phyloP scores from a whole-genome alignment of 148 eudicot genomes.

The Fagopyrum tataricum region DNA sequence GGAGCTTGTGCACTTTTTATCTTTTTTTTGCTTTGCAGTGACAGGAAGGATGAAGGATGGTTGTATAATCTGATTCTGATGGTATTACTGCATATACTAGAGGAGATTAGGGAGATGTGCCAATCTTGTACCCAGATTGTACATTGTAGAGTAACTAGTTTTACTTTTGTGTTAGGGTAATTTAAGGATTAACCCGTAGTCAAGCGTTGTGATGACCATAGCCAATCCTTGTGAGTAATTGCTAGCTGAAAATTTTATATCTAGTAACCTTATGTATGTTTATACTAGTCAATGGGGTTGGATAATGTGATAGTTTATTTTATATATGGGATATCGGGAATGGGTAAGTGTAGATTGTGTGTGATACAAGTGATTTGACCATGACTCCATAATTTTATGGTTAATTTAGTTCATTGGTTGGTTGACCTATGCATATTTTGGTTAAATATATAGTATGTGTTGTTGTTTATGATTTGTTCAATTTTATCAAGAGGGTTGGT shows the following conservation, averaged over 20 bases:
- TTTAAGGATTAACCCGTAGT: conserved; percentile 3
- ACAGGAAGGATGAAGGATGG: conserved; percentile 4
- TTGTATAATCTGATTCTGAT: conserved; percentile 3
- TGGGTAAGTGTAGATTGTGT: not conserved
- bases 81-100: not conserved
- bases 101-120: not conserved
- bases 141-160: not conserved
- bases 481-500: no score
- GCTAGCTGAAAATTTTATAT: not conserved
- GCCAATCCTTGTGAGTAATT: not conserved
- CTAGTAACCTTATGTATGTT: not conserved
- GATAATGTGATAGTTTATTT: no score
- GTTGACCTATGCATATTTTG: no score
- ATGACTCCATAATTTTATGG: no score
- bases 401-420: no score
- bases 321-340: not conserved
- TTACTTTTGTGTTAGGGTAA: not conserved
- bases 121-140: conserved; percentile 9
- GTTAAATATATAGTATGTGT: no score
- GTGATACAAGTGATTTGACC: not conserved
- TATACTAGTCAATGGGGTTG: not conserved
- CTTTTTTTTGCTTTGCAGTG: not conserved
- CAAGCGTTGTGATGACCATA: conserved; percentile 8
- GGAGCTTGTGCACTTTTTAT: not conserved
- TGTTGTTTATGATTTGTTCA: no score